Percentiles rank a stretch among this genome's conserved stretches.
phyloP scores from a whole-genome alignment of 345 rosid species.

The Heritiera fomes region DNA sequence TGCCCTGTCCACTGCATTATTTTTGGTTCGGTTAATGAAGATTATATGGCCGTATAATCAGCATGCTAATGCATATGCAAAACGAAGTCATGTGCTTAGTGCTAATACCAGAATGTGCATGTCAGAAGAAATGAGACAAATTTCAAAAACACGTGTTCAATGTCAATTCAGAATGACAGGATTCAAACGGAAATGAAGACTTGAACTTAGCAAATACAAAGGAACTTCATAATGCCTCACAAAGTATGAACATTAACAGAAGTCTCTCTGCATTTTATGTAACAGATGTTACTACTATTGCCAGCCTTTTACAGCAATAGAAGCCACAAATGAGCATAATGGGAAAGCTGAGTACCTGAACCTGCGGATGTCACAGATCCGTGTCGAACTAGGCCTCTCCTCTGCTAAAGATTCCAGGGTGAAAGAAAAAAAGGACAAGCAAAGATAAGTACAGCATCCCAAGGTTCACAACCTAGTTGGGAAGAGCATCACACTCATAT shows the following conservation, averaged over 20 bases:
- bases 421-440: background rate
- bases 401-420: conserved; percentile 33
- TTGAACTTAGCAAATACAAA: background rate
- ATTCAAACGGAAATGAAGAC: background rate
- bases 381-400: conserved; percentile 49
- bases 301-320: background rate
- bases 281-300: background rate
- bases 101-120: background rate
- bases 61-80: background rate
- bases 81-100: background rate
- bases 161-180: conserved; percentile 9
- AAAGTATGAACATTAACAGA: background rate
- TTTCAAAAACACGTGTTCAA: background rate
- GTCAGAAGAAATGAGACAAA: background rate
- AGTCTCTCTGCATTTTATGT: background rate
- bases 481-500: background rate
- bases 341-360: conserved; percentile 43
- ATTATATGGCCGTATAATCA: background rate
- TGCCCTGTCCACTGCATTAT: conserved; percentile 58
- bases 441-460: conserved; percentile 19
- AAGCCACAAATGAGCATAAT: background rate
- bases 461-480: conserved; percentile 17
- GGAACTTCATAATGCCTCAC: background rate
- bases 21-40: conserved; percentile 25
- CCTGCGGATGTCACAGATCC: conserved; percentile 57